Percentiles rank a stretch among this genome's conserved stretches.
Evolutionary conservation across 2,329 filamentous ascomycete genomes (phyloP).

Genomic region (Colletotrichum lentis): DNA sequence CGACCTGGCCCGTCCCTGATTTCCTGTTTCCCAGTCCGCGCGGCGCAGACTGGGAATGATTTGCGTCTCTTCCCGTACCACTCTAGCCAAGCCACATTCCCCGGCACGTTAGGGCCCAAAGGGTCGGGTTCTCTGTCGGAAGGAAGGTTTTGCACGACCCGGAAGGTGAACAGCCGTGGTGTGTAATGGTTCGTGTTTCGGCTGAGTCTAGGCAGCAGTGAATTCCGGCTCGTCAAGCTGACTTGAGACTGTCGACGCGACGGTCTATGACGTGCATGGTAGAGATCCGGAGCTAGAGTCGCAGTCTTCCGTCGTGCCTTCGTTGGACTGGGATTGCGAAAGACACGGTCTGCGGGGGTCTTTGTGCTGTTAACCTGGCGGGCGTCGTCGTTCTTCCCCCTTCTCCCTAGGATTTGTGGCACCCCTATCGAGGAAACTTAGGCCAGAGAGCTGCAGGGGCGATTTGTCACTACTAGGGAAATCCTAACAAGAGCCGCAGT

Average conservation of each 20-base stretch:
- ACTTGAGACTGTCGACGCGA: not conserved
- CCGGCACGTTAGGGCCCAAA: slow-evolving; percentile 11
- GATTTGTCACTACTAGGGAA: slow-evolving; percentile 1
- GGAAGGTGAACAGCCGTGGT: not conserved
- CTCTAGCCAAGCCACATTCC: slow-evolving; percentile 4
- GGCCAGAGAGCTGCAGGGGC: not conserved
- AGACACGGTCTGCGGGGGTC: not conserved
- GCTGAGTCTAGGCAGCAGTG: not conserved
- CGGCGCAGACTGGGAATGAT: not conserved
- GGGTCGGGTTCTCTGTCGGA: slow-evolving; percentile 7
- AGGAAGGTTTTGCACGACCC: not conserved
- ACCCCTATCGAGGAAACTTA: not conserved
- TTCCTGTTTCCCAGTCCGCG: not conserved
- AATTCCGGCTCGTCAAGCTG: not conserved
- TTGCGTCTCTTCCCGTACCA: not conserved
- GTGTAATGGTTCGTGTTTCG: not conserved
- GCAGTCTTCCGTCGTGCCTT: not conserved
- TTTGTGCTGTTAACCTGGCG: not conserved
- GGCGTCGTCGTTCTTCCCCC: not conserved
- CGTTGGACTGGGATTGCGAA: not conserved
- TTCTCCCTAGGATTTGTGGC: not conserved
- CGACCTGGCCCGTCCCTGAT: slow-evolving; percentile 10
- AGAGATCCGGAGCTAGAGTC: not conserved
- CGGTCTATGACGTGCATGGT: not conserved
- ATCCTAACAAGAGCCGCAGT: not conserved